These are phyloP conservation scores for Penicillium pulvis DNA, from an alignment of 495 filamentous ascomycete genomes.

Conservation along the genomic window DNA sequence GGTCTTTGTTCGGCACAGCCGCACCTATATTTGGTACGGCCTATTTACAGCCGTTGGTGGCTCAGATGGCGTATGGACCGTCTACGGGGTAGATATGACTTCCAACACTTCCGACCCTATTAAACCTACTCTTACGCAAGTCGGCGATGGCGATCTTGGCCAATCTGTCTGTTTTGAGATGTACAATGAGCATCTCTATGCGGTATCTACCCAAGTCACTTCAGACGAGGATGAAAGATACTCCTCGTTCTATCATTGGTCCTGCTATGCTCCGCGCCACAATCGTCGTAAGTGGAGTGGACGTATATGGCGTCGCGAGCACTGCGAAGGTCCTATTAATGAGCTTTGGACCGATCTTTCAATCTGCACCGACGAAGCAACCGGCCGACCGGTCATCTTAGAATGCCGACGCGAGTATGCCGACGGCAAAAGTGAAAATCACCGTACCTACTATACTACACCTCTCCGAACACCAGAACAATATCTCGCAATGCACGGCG, in stretches of 20 bases:
- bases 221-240: slow-evolving; percentile 66
- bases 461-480: slow-evolving; percentile 52
- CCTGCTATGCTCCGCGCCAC: slow-evolving; percentile 55
- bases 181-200: slow-evolving; percentile 68
- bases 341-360: slow-evolving; percentile 74
- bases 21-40: slow-evolving; percentile 67
- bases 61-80: slow-evolving; percentile 51
- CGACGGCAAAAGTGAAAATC: slow-evolving; percentile 57
- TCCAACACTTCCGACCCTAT: slow-evolving; percentile 17
- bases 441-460: slow-evolving; percentile 69
- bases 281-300: slow-evolving; percentile 23
- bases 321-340: slow-evolving; percentile 74
- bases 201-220: slow-evolving; percentile 65
- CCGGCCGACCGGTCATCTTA: slow-evolving; percentile 60
- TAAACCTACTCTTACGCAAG: slow-evolving; percentile 14
- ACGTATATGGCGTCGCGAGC: slow-evolving; percentile 65
- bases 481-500: not conserved
- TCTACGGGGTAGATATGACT: slow-evolving; percentile 56
- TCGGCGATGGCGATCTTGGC: slow-evolving; percentile 55
- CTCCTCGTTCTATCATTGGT: slow-evolving; percentile 71
- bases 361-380: slow-evolving; percentile 63
- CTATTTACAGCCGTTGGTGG: slow-evolving; percentile 31
- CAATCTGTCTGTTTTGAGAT: slow-evolving; percentile 74
- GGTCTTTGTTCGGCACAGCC: slow-evolving; percentile 67
- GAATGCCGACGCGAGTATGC: slow-evolving; percentile 76